Percentiles rank a stretch among this genome's conserved stretches.
Evolutionary conservation across 2,329 filamentous ascomycete species (phyloP).

Genomic region (Scedosporium apiospermum): DNA sequence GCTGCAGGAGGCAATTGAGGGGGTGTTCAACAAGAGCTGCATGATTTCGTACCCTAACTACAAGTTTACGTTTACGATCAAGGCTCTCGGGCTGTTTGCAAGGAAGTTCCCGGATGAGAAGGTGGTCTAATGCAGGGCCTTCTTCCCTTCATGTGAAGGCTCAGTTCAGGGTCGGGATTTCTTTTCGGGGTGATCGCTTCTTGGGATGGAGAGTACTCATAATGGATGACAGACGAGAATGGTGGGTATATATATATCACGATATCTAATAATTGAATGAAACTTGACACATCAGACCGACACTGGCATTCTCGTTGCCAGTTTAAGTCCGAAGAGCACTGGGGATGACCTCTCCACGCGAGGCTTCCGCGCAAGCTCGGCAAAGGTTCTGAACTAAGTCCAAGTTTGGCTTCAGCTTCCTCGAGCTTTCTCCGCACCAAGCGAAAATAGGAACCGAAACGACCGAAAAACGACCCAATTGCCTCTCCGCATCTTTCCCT

Average conservation of each 20-base stretch:
- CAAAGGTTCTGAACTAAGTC: no score
- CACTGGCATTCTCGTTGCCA: no score
- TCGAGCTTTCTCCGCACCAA: background rate
- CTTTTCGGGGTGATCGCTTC: no score
- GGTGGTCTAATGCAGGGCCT: constrained; percentile 34
- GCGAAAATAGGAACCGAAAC: background rate
- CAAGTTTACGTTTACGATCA: constrained; percentile 92
- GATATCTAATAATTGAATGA: background rate
- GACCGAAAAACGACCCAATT: background rate
- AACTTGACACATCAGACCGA: background rate
- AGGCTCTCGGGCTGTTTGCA: constrained; percentile 85
- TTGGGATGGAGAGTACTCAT: no score
- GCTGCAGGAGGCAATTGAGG: constrained; percentile 91
- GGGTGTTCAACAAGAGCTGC: constrained; percentile 97
- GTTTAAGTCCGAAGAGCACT: no score
- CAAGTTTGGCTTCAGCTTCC: background rate
- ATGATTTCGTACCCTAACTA: constrained; percentile 99
- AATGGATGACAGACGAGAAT: background rate
- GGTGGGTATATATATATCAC: background rate
- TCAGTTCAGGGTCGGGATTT: no score
- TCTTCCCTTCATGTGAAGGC: background rate
- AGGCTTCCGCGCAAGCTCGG: no score
- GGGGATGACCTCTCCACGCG: no score
- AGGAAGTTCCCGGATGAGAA: constrained; percentile 58
- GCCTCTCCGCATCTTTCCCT: background rate